A percentile compares a stretch with the other conserved stretches of the same genome.
Conservation (phyloP, 2,329 filamentous ascomycete genomes). For the Diplodia intermedia region DNA sequence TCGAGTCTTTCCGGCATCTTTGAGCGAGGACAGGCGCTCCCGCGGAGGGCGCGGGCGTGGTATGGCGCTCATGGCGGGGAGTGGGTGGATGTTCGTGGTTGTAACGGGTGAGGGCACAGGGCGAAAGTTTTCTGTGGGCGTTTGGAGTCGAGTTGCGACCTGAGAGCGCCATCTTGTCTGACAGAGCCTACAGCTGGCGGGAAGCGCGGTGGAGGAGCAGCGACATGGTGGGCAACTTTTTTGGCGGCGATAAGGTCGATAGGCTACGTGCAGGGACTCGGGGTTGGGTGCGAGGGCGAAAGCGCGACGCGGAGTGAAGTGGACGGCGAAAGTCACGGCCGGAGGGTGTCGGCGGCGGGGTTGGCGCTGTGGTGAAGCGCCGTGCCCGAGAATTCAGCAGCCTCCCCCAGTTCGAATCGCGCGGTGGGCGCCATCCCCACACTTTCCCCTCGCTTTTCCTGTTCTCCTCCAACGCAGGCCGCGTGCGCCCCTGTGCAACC, state of each 20-base stretch:
- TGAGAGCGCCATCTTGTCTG: slow-evolving; percentile 16
- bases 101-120: neutral
- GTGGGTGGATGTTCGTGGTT: neutral
- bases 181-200: slow-evolving; percentile 25
- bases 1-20: slow-evolving; percentile 36
- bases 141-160: neutral
- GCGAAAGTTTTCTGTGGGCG: slow-evolving; percentile 15
- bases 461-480: neutral
- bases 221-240: slow-evolving; percentile 23
- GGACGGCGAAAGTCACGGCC: neutral
- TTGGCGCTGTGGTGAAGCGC: slow-evolving; percentile 28
- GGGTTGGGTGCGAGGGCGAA: slow-evolving; percentile 11
- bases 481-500: no score
- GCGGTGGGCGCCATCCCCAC: slow-evolving; percentile 1
- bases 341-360: slow-evolving; percentile 5
- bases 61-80: slow-evolving; percentile 29
- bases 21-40: slow-evolving; percentile 41
- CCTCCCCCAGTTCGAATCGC: slow-evolving; percentile 15
- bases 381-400: neutral
- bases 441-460: neutral
- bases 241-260: slow-evolving; percentile 27
- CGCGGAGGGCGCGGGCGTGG: slow-evolving; percentile 33
- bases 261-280: slow-evolving; percentile 17
- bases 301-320: slow-evolving; percentile 17
- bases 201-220: neutral